Evolutionary conservation across 257 asterid species (phyloP).

Genomic region (Linderniella brevidens): DNA sequence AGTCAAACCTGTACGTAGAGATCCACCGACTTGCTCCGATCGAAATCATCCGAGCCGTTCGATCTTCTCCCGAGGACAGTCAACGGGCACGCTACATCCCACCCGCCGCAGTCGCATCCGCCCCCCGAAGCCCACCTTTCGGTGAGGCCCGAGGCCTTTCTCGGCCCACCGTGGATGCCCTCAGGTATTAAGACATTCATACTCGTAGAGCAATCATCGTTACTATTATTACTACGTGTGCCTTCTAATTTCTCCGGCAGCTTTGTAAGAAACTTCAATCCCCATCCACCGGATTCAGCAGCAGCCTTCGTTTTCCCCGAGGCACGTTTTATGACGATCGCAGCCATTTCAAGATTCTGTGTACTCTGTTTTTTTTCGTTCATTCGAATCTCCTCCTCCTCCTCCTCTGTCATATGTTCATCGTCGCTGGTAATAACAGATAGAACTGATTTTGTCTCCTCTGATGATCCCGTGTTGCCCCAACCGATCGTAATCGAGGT

Average conservation of each 20-base stretch:
- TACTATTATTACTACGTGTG: slow-evolving; percentile 16
- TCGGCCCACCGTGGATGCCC: slow-evolving; percentile 82
- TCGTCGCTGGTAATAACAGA: too few relatives aligned
- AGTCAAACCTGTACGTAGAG: slow-evolving; percentile 53
- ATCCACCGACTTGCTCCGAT: slow-evolving; percentile 49
- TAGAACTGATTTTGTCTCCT: too few relatives aligned
- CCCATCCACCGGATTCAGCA: slow-evolving; percentile 70
- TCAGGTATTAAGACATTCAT: slow-evolving; percentile 48
- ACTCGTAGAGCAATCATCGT: slow-evolving; percentile 54
- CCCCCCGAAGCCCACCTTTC: slow-evolving; percentile 82
- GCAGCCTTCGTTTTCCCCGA: slow-evolving; percentile 21
- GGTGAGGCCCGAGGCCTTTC: slow-evolving; percentile 42
- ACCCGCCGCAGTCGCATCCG: slow-evolving; percentile 85
- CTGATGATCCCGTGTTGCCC: too few relatives aligned
- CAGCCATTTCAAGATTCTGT: slow-evolving; percentile 65
- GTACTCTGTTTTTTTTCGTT: slow-evolving; percentile 11
- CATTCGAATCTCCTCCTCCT: too few relatives aligned
- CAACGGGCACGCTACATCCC: slow-evolving; percentile 86
- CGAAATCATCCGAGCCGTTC: slow-evolving; percentile 16
- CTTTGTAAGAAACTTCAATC: slow-evolving; percentile 69
- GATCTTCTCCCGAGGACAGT: slow-evolving; percentile 30
- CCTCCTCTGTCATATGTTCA: too few relatives aligned
- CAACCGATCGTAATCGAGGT: too few relatives aligned
- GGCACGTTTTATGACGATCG: slow-evolving; percentile 41
- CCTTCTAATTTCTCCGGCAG: slow-evolving; percentile 15